Evolutionary conservation across 1,139 yeast species (phyloP).

Genomic region (Yamadazyma atlantica): DNA sequence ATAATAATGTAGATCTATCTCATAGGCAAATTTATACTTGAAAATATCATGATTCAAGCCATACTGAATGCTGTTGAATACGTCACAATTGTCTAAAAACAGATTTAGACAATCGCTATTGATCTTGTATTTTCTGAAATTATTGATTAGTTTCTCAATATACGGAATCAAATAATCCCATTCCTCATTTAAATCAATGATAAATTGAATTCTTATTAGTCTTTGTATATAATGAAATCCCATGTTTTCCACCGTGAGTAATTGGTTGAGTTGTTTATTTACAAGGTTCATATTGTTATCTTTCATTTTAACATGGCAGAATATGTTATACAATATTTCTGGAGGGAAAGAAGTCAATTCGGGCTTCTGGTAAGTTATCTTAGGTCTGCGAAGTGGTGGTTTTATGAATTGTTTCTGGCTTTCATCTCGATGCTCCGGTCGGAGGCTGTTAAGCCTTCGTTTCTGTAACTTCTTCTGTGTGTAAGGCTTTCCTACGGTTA

Average conservation of each 20-base stretch:
- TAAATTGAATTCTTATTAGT: slow-evolving; percentile 19
- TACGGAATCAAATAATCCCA: slow-evolving; percentile 8
- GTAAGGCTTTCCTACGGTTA: slow-evolving; percentile 25
- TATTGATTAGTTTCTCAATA: slow-evolving; percentile 4
- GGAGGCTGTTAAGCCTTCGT: background rate
- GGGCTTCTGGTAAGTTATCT: background rate
- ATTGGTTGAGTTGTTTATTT: slow-evolving; percentile 22
- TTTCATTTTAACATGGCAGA: slow-evolving; percentile 27
- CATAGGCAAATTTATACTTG: slow-evolving; percentile 14
- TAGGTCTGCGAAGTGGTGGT: background rate
- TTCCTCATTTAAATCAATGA: slow-evolving; percentile 21
- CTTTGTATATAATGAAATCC: slow-evolving; percentile 9
- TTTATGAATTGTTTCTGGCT: background rate
- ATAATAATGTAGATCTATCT: slow-evolving; percentile 9
- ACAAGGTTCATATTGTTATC: slow-evolving; percentile 25
- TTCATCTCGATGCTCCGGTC: background rate
- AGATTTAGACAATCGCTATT: slow-evolving; percentile 1
- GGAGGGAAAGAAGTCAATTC: slow-evolving; percentile 25
- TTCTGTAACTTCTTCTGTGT: background rate
- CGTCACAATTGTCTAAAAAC: slow-evolving; percentile 3
- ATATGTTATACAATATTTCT: slow-evolving; percentile 32
- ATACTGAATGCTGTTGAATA: slow-evolving; percentile 9
- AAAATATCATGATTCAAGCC: slow-evolving; percentile 17
- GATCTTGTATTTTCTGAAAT: slow-evolving; percentile 4
- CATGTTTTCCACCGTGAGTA: slow-evolving; percentile 19